Evolutionary conservation across 2,329 filamentous ascomycete genomes (phyloP).

Genomic region (Gnomoniopsis sp.): DNA sequence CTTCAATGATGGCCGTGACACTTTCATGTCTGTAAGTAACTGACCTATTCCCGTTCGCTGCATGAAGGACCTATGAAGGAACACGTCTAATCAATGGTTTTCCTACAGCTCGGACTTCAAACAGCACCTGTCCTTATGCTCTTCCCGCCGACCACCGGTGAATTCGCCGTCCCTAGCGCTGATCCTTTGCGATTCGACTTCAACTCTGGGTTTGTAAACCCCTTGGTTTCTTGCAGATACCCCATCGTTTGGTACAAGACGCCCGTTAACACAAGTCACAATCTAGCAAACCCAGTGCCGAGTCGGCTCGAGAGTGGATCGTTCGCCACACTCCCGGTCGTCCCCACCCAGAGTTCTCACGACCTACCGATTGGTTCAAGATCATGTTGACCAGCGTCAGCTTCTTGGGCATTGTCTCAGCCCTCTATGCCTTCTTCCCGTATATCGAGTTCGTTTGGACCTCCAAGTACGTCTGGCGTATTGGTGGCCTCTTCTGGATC

Average conservation of each 20-base stretch:
- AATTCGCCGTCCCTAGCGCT: conserved; percentile 66
- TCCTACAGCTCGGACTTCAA: conserved; percentile 76
- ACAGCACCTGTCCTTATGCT: conserved; percentile 87
- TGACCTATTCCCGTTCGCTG: neutral
- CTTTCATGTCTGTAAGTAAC: conserved; percentile 75
- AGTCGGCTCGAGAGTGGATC: conserved; percentile 77
- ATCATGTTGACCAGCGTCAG: conserved; percentile 64
- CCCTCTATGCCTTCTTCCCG: conserved; percentile 68
- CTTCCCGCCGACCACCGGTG: conserved; percentile 81
- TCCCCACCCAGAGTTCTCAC: conserved; percentile 72
- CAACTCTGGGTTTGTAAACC: conserved; percentile 61
- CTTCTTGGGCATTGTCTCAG: conserved; percentile 66
- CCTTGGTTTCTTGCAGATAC: neutral
- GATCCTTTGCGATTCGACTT: conserved; percentile 84
- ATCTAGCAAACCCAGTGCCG: conserved; percentile 67
- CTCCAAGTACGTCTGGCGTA: conserved; percentile 92
- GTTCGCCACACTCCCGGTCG: conserved; percentile 72
- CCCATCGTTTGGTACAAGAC: neutral
- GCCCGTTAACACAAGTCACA: neutral
- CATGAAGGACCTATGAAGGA: neutral
- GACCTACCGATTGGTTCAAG: conserved; percentile 82
- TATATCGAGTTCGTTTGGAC: conserved; percentile 79
- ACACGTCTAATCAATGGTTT: neutral
- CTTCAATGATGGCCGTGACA: conserved; percentile 77
- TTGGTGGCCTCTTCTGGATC: conserved; percentile 81